Conservation (phyloP, 352 stramenopile species). For the Globisporangium uncinulatum region DNA sequence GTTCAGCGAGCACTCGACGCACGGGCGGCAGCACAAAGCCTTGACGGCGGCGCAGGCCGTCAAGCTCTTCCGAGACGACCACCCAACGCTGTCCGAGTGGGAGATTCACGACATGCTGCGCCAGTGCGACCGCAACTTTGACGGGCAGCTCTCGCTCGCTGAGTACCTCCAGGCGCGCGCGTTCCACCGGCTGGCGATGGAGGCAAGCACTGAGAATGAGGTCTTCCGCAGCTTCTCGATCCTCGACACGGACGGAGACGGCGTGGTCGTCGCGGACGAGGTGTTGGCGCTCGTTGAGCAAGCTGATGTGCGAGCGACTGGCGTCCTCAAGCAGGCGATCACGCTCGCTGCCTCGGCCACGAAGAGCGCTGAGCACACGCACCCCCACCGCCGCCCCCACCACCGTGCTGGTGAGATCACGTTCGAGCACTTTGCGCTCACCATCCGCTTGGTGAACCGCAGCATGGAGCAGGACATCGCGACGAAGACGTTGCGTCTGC, state of each 20-base stretch:
- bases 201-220: constrained; percentile 48
- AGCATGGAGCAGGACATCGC: constrained; percentile 60
- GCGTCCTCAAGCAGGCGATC: constrained; percentile 45
- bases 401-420: constrained; percentile 53
- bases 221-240: constrained; percentile 58
- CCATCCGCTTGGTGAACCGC: constrained; percentile 60
- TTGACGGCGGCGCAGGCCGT: constrained; percentile 36
- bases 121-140: constrained; percentile 54
- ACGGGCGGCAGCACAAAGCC: constrained; percentile 7
- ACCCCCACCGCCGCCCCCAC: neutral
- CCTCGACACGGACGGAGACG: constrained; percentile 53
- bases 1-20: constrained; percentile 2
- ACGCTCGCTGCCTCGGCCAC: constrained; percentile 39
- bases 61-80: constrained; percentile 62
- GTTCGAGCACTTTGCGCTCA: constrained; percentile 48
- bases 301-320: constrained; percentile 31
- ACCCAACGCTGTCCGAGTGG: constrained; percentile 52
- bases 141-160: constrained; percentile 44
- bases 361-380: constrained; percentile 12
- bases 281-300: constrained; percentile 48
- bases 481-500: constrained; percentile 42
- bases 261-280: constrained; percentile 42
- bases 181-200: constrained; percentile 45
- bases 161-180: constrained; percentile 59
- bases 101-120: constrained; percentile 52